Base-by-base conservation (phyloP, 495 filamentous ascomycete genomes). In the Neurospora sp. region DNA sequence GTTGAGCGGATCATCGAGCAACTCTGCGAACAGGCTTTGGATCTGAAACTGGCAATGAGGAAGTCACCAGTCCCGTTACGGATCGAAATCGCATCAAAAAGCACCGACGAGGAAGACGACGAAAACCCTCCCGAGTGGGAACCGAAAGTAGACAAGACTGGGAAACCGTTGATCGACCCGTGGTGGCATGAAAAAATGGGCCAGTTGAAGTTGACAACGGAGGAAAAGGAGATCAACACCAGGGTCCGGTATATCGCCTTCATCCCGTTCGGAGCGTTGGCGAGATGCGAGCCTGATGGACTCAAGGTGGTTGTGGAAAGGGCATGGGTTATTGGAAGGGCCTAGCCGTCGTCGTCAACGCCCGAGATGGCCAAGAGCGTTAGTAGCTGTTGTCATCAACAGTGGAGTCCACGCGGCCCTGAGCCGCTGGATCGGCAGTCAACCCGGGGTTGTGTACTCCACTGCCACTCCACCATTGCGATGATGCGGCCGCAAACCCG, bases 261-360 rank as follows among this genome's bases (percentile, higher is more conserved):
- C 13, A 71, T 74, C 54, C 69, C 73, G 0, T 76, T 76, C 28
- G 75, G 75, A 8, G 73, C 73, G 0, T n/a, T 76, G 36, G 74
- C 45, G n/a, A 74, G 45, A 69, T 15, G 72, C 17, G 71, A 70
- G 8, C 28, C 28, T 8, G 7, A 36, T 1, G 54, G 31, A 9
- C 7, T 1, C 2, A 66, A 66, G 28, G 28, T 34, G 54, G 28
- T 34, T 15, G 28, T 66, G 54, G 28, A 34, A 5, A 66, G 54
- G 54, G 54, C 54, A 15, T 66, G 54, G 54, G 28, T 31, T 17
- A 66, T 66, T 36, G 54, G 54, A 36, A 66, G 28, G 28, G 28
- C 28, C 6, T 62, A 62, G 54, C 13, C 54, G 1, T 34, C 15
- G 54, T 59, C 13, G 45, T 7, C n/a, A 39, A 38, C 37, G 7